These are phyloP conservation scores for Apiospora arundinis DNA, from an alignment of 2,329 filamentous ascomycete genomes.

Conservation along the genomic window DNA sequence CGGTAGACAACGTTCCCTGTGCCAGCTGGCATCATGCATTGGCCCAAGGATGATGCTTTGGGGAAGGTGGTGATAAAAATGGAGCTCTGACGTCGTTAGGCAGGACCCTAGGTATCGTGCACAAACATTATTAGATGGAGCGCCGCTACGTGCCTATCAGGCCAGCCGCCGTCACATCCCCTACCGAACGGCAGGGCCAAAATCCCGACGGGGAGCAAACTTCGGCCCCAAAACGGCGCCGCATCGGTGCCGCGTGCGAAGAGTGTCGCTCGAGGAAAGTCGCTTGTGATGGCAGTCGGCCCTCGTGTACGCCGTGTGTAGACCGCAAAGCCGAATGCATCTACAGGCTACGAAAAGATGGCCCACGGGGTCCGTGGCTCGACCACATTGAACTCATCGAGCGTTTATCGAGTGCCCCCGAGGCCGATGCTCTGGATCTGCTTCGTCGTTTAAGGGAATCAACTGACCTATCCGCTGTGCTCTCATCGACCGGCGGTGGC, in stretches of 20 bases:
- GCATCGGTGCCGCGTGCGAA: slow-evolving; percentile 1
- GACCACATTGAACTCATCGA: slow-evolving; percentile 17
- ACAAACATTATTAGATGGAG: neutral
- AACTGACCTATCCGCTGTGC: slow-evolving; percentile 13
- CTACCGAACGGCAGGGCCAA: neutral
- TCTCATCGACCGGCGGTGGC: neutral
- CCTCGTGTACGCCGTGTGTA: slow-evolving; percentile 11
- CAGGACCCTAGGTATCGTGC: neutral
- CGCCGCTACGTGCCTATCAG: slow-evolving; percentile 16
- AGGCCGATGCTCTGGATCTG: slow-evolving; percentile 11
- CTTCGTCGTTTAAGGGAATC: slow-evolving; percentile 7
- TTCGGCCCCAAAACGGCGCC: neutral
- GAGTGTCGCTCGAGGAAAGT: slow-evolving; percentile 11
- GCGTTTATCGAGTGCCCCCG: neutral
- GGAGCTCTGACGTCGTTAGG: slow-evolving; percentile 13
- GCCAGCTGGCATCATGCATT: neutral
- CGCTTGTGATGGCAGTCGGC: neutral
- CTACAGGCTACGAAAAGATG: neutral
- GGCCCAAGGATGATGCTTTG: neutral
- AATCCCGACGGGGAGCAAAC: neutral
- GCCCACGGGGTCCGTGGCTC: neutral
- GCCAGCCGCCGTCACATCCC: neutral
- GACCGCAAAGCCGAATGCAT: slow-evolving; percentile 12
- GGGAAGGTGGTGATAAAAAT: neutral
- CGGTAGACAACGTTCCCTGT: neutral